Evolutionary conservation across 2,329 filamentous ascomycete genomes (phyloP).

Genomic region (Aphanoascus verrucosus): DNA sequence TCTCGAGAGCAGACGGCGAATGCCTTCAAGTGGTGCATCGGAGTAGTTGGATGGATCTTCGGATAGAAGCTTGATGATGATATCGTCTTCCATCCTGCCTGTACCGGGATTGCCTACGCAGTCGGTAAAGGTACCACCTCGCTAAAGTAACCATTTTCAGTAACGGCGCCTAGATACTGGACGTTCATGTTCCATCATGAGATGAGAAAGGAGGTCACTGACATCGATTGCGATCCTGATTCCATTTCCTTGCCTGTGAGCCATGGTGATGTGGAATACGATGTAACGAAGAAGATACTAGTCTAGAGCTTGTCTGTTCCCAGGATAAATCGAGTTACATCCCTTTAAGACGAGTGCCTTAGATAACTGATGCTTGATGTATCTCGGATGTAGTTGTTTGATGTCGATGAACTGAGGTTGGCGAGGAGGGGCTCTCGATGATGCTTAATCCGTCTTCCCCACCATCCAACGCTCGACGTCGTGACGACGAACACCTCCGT

Average conservation of each 20-base stretch:
- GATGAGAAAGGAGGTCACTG: constrained; percentile 13
- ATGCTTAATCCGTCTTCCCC: too few relatives aligned
- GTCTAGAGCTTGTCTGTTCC: too few relatives aligned
- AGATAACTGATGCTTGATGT: too few relatives aligned
- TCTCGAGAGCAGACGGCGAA: constrained; percentile 69
- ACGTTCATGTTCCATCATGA: constrained; percentile 5
- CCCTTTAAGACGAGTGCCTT: too few relatives aligned
- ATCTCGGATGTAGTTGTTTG: too few relatives aligned
- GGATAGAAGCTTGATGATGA: constrained; percentile 78
- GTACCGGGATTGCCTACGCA: constrained; percentile 71
- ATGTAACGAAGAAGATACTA: too few relatives aligned
- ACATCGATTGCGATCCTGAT: constrained; percentile 32
- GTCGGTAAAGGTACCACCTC: constrained; percentile 86
- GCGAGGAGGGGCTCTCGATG: too few relatives aligned
- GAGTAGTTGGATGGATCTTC: constrained; percentile 84
- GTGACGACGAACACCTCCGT: too few relatives aligned
- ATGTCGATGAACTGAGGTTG: too few relatives aligned
- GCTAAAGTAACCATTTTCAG: constrained; percentile 32
- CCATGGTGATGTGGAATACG: constrained; percentile 7
- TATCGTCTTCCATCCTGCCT: constrained; percentile 58
- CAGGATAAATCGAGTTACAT: too few relatives aligned
- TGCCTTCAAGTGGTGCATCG: constrained; percentile 84
- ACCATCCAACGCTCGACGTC: too few relatives aligned
- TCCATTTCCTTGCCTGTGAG: constrained; percentile 17
- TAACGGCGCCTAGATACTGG: neutral